A percentile compares a stretch with the other conserved stretches of the same genome.
Conservation (phyloP, 257 asterid species). For the Solanum pimpinellifolium region DNA sequence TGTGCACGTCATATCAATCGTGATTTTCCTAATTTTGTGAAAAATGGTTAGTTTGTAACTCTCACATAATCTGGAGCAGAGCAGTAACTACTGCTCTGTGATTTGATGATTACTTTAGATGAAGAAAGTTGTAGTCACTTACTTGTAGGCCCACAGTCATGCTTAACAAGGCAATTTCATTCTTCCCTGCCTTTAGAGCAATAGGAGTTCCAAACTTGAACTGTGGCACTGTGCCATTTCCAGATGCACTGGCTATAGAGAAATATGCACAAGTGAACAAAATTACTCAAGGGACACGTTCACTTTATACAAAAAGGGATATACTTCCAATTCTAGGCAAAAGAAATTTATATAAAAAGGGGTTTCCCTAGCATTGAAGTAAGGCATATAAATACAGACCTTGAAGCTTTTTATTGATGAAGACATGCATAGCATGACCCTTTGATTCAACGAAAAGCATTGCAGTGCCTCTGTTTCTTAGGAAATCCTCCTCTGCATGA, state of each 20-base stretch:
- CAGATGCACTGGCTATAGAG: constrained; percentile 62
- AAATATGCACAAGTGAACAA: constrained; percentile 4
- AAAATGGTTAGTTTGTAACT: neutral
- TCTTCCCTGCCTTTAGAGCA: constrained; percentile 51
- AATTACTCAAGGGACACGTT: neutral
- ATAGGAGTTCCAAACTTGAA: constrained; percentile 51
- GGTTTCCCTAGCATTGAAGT: neutral
- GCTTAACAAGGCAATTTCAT: constrained; percentile 77
- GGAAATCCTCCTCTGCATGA: constrained; percentile 40
- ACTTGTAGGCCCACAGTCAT: constrained; percentile 86
- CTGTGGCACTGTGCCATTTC: constrained; percentile 60
- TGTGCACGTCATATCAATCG: neutral
- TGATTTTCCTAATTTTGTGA: neutral
- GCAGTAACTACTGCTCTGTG: neutral
- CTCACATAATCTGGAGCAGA: neutral
- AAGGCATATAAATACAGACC: constrained; percentile 23
- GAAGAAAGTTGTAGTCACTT: neutral
- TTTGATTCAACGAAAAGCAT: constrained; percentile 65
- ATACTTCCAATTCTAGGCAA: neutral
- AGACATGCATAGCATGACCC: constrained; percentile 86
- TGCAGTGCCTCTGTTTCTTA: constrained; percentile 43
- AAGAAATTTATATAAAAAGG: neutral
- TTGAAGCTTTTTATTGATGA: constrained; percentile 71
- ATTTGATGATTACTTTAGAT: neutral
- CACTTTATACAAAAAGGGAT: neutral